These are phyloP conservation scores for Candida pini DNA, from an alignment of 805 yeast genomes.

Conservation along the genomic window DNA sequence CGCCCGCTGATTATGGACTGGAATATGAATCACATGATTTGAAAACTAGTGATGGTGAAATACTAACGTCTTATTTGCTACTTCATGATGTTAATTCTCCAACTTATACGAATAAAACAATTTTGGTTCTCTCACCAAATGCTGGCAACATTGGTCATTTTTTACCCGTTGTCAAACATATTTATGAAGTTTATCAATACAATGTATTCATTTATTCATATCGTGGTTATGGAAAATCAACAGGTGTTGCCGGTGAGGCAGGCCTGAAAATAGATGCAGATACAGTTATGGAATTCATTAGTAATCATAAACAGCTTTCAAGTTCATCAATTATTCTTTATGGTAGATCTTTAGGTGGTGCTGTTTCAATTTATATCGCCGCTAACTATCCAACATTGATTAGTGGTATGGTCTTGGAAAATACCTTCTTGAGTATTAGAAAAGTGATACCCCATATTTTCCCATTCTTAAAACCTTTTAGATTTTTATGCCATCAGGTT, in stretches of 20 bases:
- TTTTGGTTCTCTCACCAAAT: constrained; percentile 79
- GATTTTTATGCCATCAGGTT: constrained; percentile 62
- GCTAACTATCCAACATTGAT: constrained; percentile 46
- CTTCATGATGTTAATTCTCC: constrained; percentile 38
- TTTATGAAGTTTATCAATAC: constrained; percentile 56
- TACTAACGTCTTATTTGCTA: constrained; percentile 58
- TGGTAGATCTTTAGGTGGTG: constrained; percentile 94
- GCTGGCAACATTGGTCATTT: constrained; percentile 96
- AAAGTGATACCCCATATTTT: constrained; percentile 70
- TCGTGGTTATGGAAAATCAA: constrained; percentile 83
- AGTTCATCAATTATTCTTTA: constrained; percentile 58
- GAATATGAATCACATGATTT: constrained; percentile 57
- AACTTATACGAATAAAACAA: constrained; percentile 53
- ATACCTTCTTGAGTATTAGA: constrained; percentile 74
- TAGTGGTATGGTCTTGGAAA: constrained; percentile 71
- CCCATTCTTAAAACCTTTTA: constrained; percentile 54
- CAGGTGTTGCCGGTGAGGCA: constrained; percentile 68
- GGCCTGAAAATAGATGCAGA: constrained; percentile 85
- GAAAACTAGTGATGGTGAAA: constrained; percentile 64
- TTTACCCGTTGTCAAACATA: constrained; percentile 69
- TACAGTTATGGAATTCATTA: constrained; percentile 56
- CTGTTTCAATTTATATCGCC: constrained; percentile 82
- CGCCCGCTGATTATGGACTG: constrained; percentile 67
- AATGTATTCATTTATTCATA: constrained; percentile 84
- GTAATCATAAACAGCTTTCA: constrained; percentile 45